A percentile compares a stretch with the other conserved stretches of the same genome.
These are phyloP conservation scores for Lipomyces starkeyi DNA, from an alignment of 805 yeast species.

Conservation along the genomic window DNA sequence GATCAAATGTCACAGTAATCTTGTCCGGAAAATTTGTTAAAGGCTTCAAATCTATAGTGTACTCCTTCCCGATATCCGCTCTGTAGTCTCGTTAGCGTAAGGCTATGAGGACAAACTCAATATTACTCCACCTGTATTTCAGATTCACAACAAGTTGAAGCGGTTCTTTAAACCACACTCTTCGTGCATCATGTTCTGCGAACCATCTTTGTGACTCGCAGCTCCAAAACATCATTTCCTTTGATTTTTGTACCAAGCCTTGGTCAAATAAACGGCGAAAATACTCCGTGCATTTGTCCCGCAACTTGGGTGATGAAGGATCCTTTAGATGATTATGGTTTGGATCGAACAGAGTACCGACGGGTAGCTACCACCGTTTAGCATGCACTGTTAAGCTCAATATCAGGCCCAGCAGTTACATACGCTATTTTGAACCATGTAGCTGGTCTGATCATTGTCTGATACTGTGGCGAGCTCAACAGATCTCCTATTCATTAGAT, in stretches of 20 bases:
- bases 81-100: not conserved
- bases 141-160: not conserved
- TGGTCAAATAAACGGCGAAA: not conserved
- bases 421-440: not conserved
- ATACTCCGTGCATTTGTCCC: not conserved
- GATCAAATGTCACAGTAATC: conserved; percentile 6
- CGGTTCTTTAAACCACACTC: not conserved
- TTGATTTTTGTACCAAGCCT: not conserved
- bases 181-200: not conserved
- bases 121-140: not conserved
- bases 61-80: conserved; percentile 6
- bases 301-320: not conserved
- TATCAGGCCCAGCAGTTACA: not conserved
- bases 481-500: conserved; percentile 5
- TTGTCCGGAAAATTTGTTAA: not conserved
- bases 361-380: not conserved
- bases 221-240: not conserved
- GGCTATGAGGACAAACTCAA: not conserved
- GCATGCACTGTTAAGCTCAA: not conserved
- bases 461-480: not conserved
- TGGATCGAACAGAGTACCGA: not conserved
- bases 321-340: not conserved
- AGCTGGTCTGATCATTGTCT: not conserved
- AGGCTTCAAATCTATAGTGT: not conserved
- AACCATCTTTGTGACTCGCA: conserved; percentile 3